These are phyloP conservation scores for Flaveria robusta DNA, from an alignment of 129 eudicot genomes.

Conservation along the genomic window DNA sequence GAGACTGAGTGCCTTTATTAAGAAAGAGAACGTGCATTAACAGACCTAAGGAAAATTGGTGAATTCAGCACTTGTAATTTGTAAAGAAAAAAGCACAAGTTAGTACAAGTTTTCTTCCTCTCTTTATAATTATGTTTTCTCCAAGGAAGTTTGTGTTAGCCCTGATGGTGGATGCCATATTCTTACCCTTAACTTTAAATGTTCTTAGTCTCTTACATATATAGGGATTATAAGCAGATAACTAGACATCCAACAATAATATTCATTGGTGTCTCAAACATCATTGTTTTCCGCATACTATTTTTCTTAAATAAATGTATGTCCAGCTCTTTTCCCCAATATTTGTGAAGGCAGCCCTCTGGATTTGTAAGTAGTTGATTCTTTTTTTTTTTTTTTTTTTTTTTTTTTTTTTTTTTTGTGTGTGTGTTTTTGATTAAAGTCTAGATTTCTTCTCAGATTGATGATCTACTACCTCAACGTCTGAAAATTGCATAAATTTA, in stretches of 20 bases:
- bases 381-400: too few relatives aligned
- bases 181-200: not conserved
- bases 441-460: not conserved
- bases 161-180: not conserved
- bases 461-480: slow-evolving; percentile 6
- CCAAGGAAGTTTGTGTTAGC: slow-evolving; percentile 1
- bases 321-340: not conserved
- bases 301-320: not conserved
- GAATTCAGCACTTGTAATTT: not conserved
- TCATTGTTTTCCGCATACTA: not conserved
- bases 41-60: not conserved
- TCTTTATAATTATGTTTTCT: not conserved
- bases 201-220: not conserved
- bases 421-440: slow-evolving; percentile 14
- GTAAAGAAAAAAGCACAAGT: not conserved
- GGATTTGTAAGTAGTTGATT: not conserved
- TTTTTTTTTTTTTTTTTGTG: too few relatives aligned
- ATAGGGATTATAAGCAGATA: slow-evolving; percentile 7
- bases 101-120: not conserved
- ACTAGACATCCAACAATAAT: not conserved
- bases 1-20: not conserved
- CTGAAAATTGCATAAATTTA: not conserved
- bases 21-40: slow-evolving; percentile 7
- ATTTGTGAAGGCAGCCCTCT: slow-evolving; percentile 6
- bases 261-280: not conserved